Base-by-base conservation (phyloP, 306 rosid species). In the Fagus crenata region DNA sequence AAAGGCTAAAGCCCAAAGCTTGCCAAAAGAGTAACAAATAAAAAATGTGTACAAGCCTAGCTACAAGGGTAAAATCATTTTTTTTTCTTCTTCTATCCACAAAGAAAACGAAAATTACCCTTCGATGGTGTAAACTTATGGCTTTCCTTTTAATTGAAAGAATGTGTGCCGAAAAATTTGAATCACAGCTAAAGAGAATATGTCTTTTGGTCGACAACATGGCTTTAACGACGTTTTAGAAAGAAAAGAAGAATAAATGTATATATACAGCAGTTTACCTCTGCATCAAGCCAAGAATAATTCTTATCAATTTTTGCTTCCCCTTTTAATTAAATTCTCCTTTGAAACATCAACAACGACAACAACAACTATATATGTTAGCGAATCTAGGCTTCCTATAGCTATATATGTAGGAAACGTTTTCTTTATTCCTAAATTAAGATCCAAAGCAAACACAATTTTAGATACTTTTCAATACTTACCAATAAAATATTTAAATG, bases 241-340 rank as follows among this genome's bases (percentile, higher is more conserved):
- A 63, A 8, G 5, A 35, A 63, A 18, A 22, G 35, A 56, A 56
- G 17, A 7, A 56, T 6, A 1, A 8, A 18, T 22, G 14, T n/a
- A 63, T 35, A 1, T 33, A 61, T 32, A 14, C 8, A 15, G 49
- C 71, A 14, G 75, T 60, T 49, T 49, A 49, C 37, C 75, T 49
- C 46, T 46, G 28, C 56, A 14, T 31, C 75, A 71, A 71, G 75
- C 31, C 60, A 71, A 33, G 75, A 71, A 71, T 71, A 49, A 71
- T 7, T 15, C 61, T 33, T 7, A 65, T 39, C 13, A 6, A 15
- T 37, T 5, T 17, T 65, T 39, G 17, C 71, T 65, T 63, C 37
- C 12, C 14, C 49, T 18, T 65, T 43, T 65, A 37, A 15, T 65
- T 7, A 4, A 17, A 37, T 65, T 65, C 32, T 39, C 22, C 32